A percentile compares a stretch with the other conserved stretches of the same genome.
phyloP scores from a whole-genome alignment of 305 asterid genomes.

The Ilex paraguariensis region DNA sequence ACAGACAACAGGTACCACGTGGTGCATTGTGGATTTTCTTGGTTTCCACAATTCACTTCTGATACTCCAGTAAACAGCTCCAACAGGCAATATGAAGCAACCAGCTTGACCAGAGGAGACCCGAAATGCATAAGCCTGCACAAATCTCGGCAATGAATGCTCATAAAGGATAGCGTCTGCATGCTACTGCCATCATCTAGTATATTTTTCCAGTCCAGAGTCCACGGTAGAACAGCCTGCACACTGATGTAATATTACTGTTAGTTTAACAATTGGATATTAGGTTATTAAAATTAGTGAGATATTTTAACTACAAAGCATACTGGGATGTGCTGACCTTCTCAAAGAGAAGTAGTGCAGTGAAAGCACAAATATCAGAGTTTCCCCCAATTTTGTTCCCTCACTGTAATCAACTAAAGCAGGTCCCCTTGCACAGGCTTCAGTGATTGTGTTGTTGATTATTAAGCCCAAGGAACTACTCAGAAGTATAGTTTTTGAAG shows the following conservation, averaged over 20 bases:
- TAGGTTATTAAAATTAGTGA: not conserved
- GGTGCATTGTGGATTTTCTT: constrained; percentile 33
- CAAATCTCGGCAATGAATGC: constrained; percentile 64
- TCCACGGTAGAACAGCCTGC: constrained; percentile 58
- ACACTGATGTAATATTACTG: constrained; percentile 34
- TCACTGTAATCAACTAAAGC: constrained; percentile 66
- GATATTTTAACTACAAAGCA: not conserved
- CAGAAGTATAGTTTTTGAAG: constrained; percentile 65
- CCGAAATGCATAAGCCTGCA: constrained; percentile 92
- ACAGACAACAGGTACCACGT: constrained; percentile 50
- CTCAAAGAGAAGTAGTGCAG: constrained; percentile 66
- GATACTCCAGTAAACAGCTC: constrained; percentile 57
- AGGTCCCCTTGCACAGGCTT: constrained; percentile 75
- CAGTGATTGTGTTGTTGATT: constrained; percentile 39
- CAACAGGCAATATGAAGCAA: constrained; percentile 71
- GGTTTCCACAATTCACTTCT: constrained; percentile 24
- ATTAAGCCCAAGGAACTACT: constrained; percentile 50
- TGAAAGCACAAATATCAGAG: constrained; percentile 54
- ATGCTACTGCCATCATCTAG: constrained; percentile 30
- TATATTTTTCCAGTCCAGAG: constrained; percentile 37
- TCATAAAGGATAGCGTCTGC: constrained; percentile 42
- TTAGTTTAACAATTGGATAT: constrained; percentile 16
- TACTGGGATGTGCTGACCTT: constrained; percentile 38
- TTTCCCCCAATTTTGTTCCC: constrained; percentile 57
- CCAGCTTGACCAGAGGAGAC: constrained; percentile 52